Percentiles rank a stretch among this genome's conserved stretches.
These are phyloP conservation scores for Talaromyces liani DNA, from an alignment of 495 filamentous ascomycete species.

Conservation along the genomic window DNA sequence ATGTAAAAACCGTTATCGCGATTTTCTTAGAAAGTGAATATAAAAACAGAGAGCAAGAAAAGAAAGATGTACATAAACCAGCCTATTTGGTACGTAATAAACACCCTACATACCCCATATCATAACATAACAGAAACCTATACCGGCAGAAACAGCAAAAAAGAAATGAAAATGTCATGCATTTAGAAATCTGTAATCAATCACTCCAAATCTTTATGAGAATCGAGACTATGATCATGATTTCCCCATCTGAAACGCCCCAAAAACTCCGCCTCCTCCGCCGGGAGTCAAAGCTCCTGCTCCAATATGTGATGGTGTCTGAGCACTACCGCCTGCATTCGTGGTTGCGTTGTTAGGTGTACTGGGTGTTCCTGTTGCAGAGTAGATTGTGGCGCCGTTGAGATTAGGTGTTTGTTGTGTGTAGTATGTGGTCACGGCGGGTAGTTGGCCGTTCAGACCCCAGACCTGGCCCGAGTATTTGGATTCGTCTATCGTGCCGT, in stretches of 20 bases:
- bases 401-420: constrained; percentile 44
- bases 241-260: constrained; percentile 35
- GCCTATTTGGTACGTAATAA: background rate
- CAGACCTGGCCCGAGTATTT: constrained; percentile 81
- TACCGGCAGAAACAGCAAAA: background rate
- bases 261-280: constrained; percentile 53
- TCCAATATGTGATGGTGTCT: constrained; percentile 36
- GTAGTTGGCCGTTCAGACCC: constrained; percentile 66
- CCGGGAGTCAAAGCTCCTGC: constrained; percentile 64
- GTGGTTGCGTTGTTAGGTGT: constrained; percentile 57
- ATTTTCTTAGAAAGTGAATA: background rate
- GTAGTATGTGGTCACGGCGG: constrained; percentile 37
- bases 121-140: background rate
- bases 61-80: background rate
- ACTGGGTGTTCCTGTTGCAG: constrained; percentile 54
- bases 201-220: constrained; percentile 3
- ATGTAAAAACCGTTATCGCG: background rate
- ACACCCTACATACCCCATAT: background rate
- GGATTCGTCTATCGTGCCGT: constrained; percentile 63
- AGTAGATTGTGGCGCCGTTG: constrained; percentile 52
- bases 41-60: background rate
- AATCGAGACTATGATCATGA: constrained; percentile 19
- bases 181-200: constrained; percentile 4
- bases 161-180: background rate
- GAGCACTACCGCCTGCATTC: constrained; percentile 48